Conservation (phyloP, 2,329 filamentous ascomycete species). For the Didymella segeticola region DNA sequence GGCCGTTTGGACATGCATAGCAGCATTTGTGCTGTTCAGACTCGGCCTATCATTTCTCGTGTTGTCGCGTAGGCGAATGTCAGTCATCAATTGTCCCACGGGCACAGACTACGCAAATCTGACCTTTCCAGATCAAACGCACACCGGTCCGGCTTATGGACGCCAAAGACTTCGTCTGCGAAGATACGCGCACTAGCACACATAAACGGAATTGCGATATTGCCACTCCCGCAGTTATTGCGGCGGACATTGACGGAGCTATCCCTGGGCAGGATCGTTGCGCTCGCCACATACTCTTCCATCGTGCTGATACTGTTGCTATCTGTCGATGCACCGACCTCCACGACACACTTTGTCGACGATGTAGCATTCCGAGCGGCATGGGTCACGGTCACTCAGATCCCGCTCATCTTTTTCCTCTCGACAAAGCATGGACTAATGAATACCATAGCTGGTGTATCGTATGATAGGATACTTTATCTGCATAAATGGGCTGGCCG, state of each 20-base stretch:
- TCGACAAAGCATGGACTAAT: constrained; percentile 35
- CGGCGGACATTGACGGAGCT: neutral
- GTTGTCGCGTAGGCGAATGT: constrained; percentile 25
- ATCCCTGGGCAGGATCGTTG: constrained; percentile 17
- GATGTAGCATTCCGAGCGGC: constrained; percentile 41
- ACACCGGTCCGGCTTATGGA: neutral
- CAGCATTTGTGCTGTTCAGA: constrained; percentile 4
- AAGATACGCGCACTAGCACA: constrained; percentile 6
- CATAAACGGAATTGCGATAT: constrained; percentile 11
- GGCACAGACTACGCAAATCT: neutral
- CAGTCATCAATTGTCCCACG: neutral
- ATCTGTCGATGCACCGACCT: constrained; percentile 30
- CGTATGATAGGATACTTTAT: constrained; percentile 35
- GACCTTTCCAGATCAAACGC: constrained; percentile 9
- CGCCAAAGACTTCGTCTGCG: neutral
- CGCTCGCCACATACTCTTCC: constrained; percentile 12
- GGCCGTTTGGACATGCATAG: constrained; percentile 25
- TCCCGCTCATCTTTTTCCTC: constrained; percentile 37
- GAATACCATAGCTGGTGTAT: constrained; percentile 26
- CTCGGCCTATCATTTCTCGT: neutral
- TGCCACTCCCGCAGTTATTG: constrained; percentile 7
- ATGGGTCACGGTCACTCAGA: constrained; percentile 38
- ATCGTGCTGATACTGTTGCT: constrained; percentile 19
- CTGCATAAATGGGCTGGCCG: constrained; percentile 35
- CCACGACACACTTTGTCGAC: constrained; percentile 34